Percentiles rank a stretch among this genome's conserved stretches.
Evolutionary conservation across 2,329 filamentous ascomycete species (phyloP).

Genomic region (Alternaria viburni): DNA sequence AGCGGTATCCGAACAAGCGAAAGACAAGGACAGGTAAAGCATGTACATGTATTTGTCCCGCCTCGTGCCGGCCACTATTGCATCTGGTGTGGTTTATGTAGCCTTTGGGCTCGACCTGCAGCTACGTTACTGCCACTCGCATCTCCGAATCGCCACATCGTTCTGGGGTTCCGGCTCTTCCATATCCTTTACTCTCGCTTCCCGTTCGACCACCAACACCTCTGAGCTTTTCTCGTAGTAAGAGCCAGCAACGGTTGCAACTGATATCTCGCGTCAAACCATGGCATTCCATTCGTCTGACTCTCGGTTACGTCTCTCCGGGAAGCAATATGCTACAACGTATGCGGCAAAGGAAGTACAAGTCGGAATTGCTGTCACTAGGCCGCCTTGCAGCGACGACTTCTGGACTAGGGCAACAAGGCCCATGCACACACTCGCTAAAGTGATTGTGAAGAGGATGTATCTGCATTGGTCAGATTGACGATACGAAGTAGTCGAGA

Average conservation of each 20-base stretch:
- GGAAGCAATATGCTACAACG: background rate
- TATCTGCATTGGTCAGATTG: too few species aligned
- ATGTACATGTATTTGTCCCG: background rate
- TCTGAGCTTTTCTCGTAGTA: background rate
- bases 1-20: too few species aligned
- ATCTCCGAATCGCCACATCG: background rate
- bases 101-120: background rate
- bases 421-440: background rate
- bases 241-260: background rate
- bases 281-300: background rate
- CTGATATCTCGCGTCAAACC: background rate
- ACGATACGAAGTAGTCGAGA: too few species aligned
- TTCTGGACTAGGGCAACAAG: accelerated
- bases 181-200: background rate
- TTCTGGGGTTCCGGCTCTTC: background rate
- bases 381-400: background rate
- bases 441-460: background rate
- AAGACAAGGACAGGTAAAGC: background rate
- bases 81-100: background rate
- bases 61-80: background rate
- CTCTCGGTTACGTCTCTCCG: background rate
- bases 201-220: background rate
- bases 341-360: background rate
- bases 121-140: background rate
- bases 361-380: background rate